Evolutionary conservation across 1,139 yeast species (phyloP).

Genomic region (Pichia sp.): DNA sequence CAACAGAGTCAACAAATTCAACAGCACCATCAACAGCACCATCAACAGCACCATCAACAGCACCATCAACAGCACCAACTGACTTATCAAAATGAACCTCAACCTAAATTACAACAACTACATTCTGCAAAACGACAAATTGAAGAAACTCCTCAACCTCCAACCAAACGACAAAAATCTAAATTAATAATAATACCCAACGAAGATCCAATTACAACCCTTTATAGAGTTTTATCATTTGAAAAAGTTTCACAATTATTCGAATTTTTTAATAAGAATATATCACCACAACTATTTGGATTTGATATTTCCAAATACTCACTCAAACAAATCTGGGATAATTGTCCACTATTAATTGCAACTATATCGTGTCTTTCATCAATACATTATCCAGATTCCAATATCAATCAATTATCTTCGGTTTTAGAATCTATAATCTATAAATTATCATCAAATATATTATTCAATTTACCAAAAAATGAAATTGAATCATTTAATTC

Average conservation of each 20-base stretch:
- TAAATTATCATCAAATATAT: conserved; percentile 39
- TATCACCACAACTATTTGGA: conserved; percentile 62
- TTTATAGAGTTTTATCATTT: conserved; percentile 27
- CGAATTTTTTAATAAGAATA: conserved; percentile 45
- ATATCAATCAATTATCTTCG: conserved; percentile 34
- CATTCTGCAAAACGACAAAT: neutral
- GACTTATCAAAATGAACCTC: too few species aligned
- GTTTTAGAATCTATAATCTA: conserved; percentile 40
- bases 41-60: too few species aligned
- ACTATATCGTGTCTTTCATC: conserved; percentile 60
- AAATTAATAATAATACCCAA: neutral
- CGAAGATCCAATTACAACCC: neutral
- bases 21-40: too few species aligned
- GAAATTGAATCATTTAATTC: conserved; percentile 54
- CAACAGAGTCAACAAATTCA: neutral
- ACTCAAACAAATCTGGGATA: conserved; percentile 46
- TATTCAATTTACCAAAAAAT: conserved; percentile 32
- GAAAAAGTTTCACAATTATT: conserved; percentile 48
- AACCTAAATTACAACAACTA: too few species aligned
- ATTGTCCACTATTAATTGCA: conserved; percentile 54
- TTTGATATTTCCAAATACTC: conserved; percentile 50
- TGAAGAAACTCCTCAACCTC: neutral
- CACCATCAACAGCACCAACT: too few species aligned
- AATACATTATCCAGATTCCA: conserved; percentile 58
- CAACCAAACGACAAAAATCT: neutral